These are phyloP conservation scores for Cercospora zeina DNA, from an alignment of 2,329 filamentous ascomycete species.

Conservation along the genomic window DNA sequence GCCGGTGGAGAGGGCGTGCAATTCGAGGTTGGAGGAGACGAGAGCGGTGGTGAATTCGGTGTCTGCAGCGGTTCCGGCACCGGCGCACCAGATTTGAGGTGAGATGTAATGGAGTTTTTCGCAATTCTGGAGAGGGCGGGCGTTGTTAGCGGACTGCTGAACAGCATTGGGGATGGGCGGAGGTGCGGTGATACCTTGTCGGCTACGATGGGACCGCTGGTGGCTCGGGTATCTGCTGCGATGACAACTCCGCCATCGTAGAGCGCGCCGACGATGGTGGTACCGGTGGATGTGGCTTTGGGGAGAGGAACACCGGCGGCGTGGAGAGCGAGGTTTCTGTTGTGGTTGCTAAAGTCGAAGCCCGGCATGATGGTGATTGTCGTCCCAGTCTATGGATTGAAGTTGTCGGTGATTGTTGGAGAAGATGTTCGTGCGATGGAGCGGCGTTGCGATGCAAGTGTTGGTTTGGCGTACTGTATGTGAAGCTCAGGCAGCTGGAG, in stretches of 20 bases:
- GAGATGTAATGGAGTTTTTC: slow-evolving; percentile 99
- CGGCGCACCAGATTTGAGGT: slow-evolving; percentile 98
- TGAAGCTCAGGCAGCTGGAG: slow-evolving; percentile 19
- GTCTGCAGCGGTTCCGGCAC: slow-evolving; percentile 94
- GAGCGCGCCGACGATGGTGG: slow-evolving; percentile 96
- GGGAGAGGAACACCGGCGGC: slow-evolving; percentile 90
- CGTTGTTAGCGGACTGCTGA: slow-evolving; percentile 16
- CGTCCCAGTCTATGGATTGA: neutral
- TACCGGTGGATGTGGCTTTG: slow-evolving; percentile 97
- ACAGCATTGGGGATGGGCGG: neutral
- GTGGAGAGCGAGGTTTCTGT: slow-evolving; percentile 95
- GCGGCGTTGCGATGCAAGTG: slow-evolving; percentile 2
- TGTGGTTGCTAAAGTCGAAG: slow-evolving; percentile 99
- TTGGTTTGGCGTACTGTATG: neutral
- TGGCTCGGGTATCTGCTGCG: slow-evolving; percentile 96
- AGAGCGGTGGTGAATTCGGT: slow-evolving; percentile 98
- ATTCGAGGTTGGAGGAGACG: slow-evolving; percentile 97
- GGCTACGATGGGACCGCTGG: slow-evolving; percentile 94
- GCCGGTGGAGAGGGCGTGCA: slow-evolving; percentile 93
- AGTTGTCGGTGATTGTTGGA: slow-evolving; percentile 5
- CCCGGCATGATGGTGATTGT: slow-evolving; percentile 68
- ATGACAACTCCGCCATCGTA: slow-evolving; percentile 97
- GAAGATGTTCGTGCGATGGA: slow-evolving; percentile 15
- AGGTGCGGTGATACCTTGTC: slow-evolving; percentile 68
- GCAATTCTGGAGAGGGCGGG: slow-evolving; percentile 66